A percentile compares a stretch with the other conserved stretches of the same genome.
Conservation (phyloP, 441 rosid species). For the Populus hybrid region DNA sequence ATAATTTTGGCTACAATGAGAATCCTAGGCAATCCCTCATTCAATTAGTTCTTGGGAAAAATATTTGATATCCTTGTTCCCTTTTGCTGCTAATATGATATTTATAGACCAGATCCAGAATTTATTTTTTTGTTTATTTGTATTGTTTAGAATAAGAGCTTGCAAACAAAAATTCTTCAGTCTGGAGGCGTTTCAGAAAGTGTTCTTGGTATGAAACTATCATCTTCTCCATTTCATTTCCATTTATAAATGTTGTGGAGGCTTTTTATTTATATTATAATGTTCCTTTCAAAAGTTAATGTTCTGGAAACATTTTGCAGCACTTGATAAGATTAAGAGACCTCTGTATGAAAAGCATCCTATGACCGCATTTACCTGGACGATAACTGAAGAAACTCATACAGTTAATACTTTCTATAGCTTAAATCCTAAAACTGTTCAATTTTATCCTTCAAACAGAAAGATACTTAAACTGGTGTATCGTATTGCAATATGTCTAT, state of each 20-base stretch:
- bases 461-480: background rate
- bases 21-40: background rate
- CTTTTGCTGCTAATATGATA: constrained; percentile 3
- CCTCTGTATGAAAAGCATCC: constrained; percentile 97
- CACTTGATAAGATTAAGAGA: constrained; percentile 79
- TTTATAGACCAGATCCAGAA: constrained; percentile 5
- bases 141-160: constrained; percentile 56
- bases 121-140: background rate
- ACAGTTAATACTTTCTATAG: constrained; percentile 47
- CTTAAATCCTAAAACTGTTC: constrained; percentile 7
- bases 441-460: background rate
- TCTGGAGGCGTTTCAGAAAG: constrained; percentile 59
- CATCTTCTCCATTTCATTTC: background rate
- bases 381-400: constrained; percentile 78
- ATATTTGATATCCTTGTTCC: constrained; percentile 1
- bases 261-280: constrained; percentile 10
- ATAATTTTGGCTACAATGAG: background rate
- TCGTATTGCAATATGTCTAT: constrained; percentile 10
- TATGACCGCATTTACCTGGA: constrained; percentile 92
- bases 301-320: constrained; percentile 43
- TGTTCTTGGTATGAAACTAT: constrained; percentile 57
- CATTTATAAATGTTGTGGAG: constrained; percentile 14
- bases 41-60: background rate
- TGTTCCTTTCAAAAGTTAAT: constrained; percentile 5
- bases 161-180: constrained; percentile 63